Evolutionary conservation across 2,329 filamentous ascomycete genomes (phyloP).

Genomic region (Aspergillus japonicus): DNA sequence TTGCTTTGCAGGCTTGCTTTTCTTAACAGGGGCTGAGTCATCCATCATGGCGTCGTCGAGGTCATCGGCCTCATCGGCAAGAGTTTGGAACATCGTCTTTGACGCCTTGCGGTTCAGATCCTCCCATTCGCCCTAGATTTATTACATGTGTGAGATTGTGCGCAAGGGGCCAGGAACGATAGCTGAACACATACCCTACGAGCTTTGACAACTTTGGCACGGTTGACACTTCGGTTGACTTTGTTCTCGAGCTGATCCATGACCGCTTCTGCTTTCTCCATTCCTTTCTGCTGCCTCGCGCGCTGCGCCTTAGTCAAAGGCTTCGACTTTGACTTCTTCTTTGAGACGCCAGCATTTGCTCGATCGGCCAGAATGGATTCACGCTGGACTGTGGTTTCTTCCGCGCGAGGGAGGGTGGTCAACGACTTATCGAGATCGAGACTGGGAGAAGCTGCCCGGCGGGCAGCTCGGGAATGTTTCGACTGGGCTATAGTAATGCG

Average conservation of each 20-base stretch:
- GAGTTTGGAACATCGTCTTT: slow-evolving; percentile 24
- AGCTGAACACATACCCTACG: slow-evolving; percentile 40
- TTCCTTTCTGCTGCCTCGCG: slow-evolving; percentile 52
- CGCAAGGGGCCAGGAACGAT: not conserved
- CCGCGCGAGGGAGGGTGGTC: slow-evolving; percentile 42
- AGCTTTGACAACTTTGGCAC: slow-evolving; percentile 50
- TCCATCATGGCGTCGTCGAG: slow-evolving; percentile 35
- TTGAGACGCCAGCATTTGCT: slow-evolving; percentile 52
- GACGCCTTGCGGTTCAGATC: slow-evolving; percentile 39
- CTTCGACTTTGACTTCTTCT: slow-evolving; percentile 51
- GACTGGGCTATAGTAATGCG: slow-evolving; percentile 46
- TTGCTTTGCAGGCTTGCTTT: slow-evolving; percentile 20
- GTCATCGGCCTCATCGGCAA: slow-evolving; percentile 50
- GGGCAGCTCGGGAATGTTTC: slow-evolving; percentile 58
- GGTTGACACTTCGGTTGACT: slow-evolving; percentile 51
- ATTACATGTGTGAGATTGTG: slow-evolving; percentile 17
- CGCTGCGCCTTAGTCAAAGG: slow-evolving; percentile 54
- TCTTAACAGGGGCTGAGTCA: slow-evolving; percentile 24
- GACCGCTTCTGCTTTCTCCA: slow-evolving; percentile 56
- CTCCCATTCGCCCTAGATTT: slow-evolving; percentile 40
- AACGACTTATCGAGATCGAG: slow-evolving; percentile 54
- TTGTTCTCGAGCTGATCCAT: slow-evolving; percentile 58
- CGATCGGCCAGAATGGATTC: slow-evolving; percentile 52
- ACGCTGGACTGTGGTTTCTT: slow-evolving; percentile 38
- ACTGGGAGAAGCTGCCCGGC: slow-evolving; percentile 57